These are phyloP conservation scores for Cladosporium sp. DNA, from an alignment of 2,329 filamentous ascomycete genomes.

Conservation along the genomic window DNA sequence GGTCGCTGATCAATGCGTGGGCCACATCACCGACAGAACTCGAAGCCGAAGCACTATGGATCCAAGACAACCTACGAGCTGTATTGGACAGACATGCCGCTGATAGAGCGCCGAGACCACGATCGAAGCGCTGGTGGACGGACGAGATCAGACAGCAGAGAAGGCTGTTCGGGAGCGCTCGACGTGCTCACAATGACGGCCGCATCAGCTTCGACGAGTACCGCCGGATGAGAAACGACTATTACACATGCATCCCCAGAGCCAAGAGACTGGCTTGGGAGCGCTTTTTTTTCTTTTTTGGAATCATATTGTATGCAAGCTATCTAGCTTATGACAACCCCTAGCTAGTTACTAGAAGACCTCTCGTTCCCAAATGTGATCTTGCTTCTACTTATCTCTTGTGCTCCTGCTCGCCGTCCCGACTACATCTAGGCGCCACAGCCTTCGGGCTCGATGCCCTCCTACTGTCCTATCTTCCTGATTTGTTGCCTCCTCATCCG, in stretches of 20 bases:
- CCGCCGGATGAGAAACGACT: not conserved
- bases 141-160: not conserved
- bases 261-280: not conserved
- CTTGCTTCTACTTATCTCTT: not conserved
- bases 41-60: not conserved
- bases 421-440: constrained; percentile 2
- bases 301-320: constrained; percentile 8
- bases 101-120: not conserved
- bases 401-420: not conserved
- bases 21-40: not conserved
- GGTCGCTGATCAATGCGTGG: not conserved
- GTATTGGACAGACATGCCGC: not conserved
- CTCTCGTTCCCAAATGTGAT: not conserved
- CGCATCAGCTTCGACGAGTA: not conserved
- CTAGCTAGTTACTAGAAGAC: not conserved
- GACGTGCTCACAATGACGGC: not conserved
- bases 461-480: not conserved
- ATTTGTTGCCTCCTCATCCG: not conserved
- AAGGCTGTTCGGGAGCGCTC: not conserved
- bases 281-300: constrained; percentile 1
- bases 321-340: constrained; percentile 3
- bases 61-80: not conserved
- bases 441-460: not conserved
- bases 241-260: not conserved
- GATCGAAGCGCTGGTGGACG: not conserved